Conservation (phyloP, 768 basidiomycete genomes). For the Suillus plorans region DNA sequence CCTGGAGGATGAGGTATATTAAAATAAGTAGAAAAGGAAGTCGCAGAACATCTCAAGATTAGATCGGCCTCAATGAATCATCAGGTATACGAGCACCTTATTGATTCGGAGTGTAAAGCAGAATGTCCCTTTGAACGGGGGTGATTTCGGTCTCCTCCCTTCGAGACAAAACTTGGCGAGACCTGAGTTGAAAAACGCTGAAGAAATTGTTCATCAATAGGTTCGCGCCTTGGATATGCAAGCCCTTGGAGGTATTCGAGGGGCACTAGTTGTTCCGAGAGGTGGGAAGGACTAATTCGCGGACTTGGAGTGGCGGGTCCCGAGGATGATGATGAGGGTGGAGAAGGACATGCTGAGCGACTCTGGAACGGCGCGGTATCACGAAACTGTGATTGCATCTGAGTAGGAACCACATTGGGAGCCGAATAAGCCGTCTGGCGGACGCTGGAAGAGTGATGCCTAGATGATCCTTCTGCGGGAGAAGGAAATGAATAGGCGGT, state of each 20-base stretch:
- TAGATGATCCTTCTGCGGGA: constrained; percentile 15
- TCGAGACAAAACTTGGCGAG: constrained; percentile 18
- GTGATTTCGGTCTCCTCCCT: constrained; percentile 14
- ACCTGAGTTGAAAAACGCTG: constrained; percentile 49
- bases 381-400: constrained; percentile 18
- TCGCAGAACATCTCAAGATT: neutral
- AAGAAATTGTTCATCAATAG: constrained; percentile 62
- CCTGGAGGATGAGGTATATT: neutral
- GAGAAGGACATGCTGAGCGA: constrained; percentile 26
- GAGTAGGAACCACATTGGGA: constrained; percentile 23
- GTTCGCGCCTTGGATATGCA: constrained; percentile 56
- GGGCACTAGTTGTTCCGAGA: constrained; percentile 51
- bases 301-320: constrained; percentile 38
- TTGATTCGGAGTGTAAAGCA: neutral
- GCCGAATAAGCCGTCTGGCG: constrained; percentile 35
- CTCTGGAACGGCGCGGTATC: constrained; percentile 21
- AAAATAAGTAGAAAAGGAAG: neutral
- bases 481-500: constrained; percentile 31
- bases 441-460: constrained; percentile 16
- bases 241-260: constrained; percentile 60
- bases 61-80: neutral
- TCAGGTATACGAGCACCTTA: neutral
- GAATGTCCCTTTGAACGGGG: constrained; percentile 12
- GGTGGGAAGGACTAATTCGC: constrained; percentile 17
- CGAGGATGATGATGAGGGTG: constrained; percentile 40